These are phyloP conservation scores for Trichomonas vaginalis DNA, from an alignment of 208 protist genomes.

Conservation along the genomic window DNA sequence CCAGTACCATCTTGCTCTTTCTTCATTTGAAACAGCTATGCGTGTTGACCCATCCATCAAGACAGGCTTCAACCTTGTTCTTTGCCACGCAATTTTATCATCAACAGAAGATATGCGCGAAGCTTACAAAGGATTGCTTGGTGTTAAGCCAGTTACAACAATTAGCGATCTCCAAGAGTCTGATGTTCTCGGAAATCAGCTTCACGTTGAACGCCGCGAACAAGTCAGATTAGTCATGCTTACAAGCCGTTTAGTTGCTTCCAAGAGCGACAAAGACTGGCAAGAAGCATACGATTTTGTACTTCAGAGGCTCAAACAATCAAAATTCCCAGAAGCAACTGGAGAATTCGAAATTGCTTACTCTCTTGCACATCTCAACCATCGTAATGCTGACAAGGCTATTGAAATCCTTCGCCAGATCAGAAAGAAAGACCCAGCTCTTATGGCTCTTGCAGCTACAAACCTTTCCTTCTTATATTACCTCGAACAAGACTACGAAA, in stretches of 20 bases:
- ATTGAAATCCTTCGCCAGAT: neutral
- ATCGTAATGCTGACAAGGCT: neutral
- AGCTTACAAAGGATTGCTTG: neutral
- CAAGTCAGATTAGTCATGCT: neutral
- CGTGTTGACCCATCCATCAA: neutral
- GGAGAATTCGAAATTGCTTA: slow-evolving; percentile 13
- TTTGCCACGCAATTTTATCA: neutral
- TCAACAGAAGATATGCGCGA: neutral
- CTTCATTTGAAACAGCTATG: neutral
- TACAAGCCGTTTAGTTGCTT: neutral
- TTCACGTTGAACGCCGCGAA: neutral
- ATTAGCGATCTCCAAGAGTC: neutral
- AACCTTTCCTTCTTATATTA: slow-evolving; percentile 91
- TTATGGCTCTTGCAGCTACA: slow-evolving; percentile 55
- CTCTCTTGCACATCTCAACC: neutral
- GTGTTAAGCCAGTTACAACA: neutral
- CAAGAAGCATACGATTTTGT: neutral
- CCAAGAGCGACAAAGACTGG: slow-evolving; percentile 3
- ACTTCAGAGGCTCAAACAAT: neutral
- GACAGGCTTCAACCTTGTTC: neutral
- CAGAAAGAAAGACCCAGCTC: neutral
- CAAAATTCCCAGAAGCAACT: neutral
- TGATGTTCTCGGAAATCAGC: neutral
- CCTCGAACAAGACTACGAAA: slow-evolving; percentile 77
- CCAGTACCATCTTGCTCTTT: neutral